phyloP scores from a whole-genome alignment of 2,329 filamentous ascomycete genomes.

The Stemphylium vesicarium region DNA sequence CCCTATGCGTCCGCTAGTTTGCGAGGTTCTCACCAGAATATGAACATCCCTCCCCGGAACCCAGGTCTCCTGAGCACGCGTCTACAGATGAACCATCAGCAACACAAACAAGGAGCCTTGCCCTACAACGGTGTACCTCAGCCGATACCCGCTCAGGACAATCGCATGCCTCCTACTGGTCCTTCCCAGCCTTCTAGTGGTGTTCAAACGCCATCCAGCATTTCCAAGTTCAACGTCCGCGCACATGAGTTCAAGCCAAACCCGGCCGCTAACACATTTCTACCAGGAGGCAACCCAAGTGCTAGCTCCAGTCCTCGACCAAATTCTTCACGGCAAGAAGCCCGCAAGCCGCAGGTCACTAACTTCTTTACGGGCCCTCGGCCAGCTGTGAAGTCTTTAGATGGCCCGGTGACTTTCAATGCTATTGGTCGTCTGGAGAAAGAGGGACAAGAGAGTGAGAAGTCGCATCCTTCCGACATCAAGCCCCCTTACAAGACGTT shows the following conservation, averaged over 20 bases:
- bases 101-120: slow-evolving; percentile 55
- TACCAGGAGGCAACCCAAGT: slow-evolving; percentile 68
- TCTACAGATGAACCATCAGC: slow-evolving; percentile 59
- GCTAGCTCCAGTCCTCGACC: slow-evolving; percentile 74
- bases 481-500: slow-evolving; percentile 82
- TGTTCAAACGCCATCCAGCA: slow-evolving; percentile 60
- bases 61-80: slow-evolving; percentile 58
- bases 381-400: slow-evolving; percentile 60
- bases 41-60: slow-evolving; percentile 48
- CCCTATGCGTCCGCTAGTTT: slow-evolving; percentile 55
- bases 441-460: slow-evolving; percentile 57
- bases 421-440: slow-evolving; percentile 75
- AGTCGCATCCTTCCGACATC: slow-evolving; percentile 75
- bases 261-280: slow-evolving; percentile 80
- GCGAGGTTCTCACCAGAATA: slow-evolving; percentile 51
- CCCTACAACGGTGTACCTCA: slow-evolving; percentile 59
- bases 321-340: slow-evolving; percentile 48
- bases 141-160: slow-evolving; percentile 67
- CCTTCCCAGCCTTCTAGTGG: slow-evolving; percentile 63
- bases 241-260: slow-evolving; percentile 84
- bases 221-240: slow-evolving; percentile 65
- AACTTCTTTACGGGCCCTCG: slow-evolving; percentile 74
- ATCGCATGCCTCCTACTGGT: slow-evolving; percentile 75
- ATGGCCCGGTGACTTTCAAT: slow-evolving; percentile 64
- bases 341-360: slow-evolving; percentile 45